Conservation (phyloP, 495 filamentous ascomycete species). For the Podospora pseudopauciseta region DNA sequence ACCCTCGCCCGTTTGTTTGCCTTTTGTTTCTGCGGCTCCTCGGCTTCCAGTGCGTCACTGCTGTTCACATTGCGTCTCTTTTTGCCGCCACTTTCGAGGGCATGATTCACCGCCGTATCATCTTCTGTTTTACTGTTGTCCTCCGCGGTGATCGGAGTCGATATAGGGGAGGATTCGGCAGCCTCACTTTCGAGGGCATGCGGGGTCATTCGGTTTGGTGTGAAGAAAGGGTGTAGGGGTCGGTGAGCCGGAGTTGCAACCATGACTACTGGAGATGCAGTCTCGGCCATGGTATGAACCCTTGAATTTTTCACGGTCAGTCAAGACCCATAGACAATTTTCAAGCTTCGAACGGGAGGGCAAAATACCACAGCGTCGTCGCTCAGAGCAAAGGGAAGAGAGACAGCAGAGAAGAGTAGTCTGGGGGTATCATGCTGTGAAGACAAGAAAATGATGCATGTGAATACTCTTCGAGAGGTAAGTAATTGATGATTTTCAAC, state of each 20-base stretch:
- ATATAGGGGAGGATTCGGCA: neutral
- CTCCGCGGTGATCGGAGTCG: neutral
- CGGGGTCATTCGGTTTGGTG: conserved; percentile 16
- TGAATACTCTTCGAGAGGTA: neutral
- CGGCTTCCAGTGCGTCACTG: neutral
- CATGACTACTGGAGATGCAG: conserved; percentile 9
- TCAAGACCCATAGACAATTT: neutral
- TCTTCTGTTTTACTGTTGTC: neutral
- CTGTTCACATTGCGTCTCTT: conserved; percentile 32
- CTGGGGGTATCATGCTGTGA: conserved; percentile 1
- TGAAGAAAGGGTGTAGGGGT: conserved; percentile 35
- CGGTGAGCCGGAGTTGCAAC: conserved; percentile 15
- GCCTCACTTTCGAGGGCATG: neutral
- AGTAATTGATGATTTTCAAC: too few species aligned
- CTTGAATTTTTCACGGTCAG: neutral
- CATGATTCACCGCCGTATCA: conserved; percentile 10
- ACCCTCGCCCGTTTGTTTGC: neutral
- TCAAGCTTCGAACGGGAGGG: neutral
- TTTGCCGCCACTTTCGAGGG: conserved; percentile 37
- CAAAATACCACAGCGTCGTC: neutral
- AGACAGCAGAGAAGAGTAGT: neutral
- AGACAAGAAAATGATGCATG: neutral
- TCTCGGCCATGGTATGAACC: conserved; percentile 29
- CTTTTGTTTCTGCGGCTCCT: neutral
- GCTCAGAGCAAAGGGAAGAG: neutral